A percentile compares a stretch with the other conserved stretches of the same genome.
These are phyloP conservation scores for Rhinocladiella mackenziei DNA, from an alignment of 2,329 filamentous ascomycete genomes.

Conservation along the genomic window DNA sequence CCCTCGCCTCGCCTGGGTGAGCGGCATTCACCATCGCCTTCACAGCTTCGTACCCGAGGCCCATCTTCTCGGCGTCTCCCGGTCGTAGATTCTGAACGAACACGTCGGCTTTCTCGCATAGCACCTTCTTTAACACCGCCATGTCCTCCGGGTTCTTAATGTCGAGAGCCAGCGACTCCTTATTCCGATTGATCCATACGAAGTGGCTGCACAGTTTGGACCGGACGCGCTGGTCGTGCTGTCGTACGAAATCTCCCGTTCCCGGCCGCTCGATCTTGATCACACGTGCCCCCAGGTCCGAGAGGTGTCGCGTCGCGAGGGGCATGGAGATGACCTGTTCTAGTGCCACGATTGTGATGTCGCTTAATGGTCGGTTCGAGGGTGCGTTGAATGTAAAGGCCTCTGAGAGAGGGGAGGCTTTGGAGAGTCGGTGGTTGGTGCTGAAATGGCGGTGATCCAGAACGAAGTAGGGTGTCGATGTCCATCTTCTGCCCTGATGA, in stretches of 20 bases:
- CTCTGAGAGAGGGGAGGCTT: too few relatives aligned
- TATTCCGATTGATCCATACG: conserved; percentile 53
- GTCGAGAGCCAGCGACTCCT: conserved; percentile 51
- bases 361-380: conserved; percentile 36
- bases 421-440: too few relatives aligned
- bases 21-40: conserved; percentile 44
- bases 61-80: conserved; percentile 47
- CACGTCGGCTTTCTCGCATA: conserved; percentile 48
- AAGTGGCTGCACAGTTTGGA: conserved; percentile 52
- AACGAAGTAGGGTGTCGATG: too few relatives aligned
- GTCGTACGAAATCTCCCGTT: conserved; percentile 51
- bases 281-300: conserved; percentile 52
- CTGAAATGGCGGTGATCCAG: too few relatives aligned
- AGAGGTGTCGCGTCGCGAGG: conserved; percentile 53
- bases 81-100: conserved; percentile 54
- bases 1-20: conserved; percentile 24
- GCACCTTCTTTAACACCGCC: conserved; percentile 41
- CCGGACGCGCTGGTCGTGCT: conserved; percentile 51
- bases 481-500: too few relatives aligned
- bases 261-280: conserved; percentile 54
- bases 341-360: conserved; percentile 50
- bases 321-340: conserved; percentile 55
- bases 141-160: conserved; percentile 46
- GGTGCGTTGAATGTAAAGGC: too few relatives aligned
- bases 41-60: conserved; percentile 45